A percentile compares a stretch with the other conserved stretches of the same genome.
Conservation (phyloP, 2,329 filamentous ascomycete species). For the Calycina herbarum region DNA sequence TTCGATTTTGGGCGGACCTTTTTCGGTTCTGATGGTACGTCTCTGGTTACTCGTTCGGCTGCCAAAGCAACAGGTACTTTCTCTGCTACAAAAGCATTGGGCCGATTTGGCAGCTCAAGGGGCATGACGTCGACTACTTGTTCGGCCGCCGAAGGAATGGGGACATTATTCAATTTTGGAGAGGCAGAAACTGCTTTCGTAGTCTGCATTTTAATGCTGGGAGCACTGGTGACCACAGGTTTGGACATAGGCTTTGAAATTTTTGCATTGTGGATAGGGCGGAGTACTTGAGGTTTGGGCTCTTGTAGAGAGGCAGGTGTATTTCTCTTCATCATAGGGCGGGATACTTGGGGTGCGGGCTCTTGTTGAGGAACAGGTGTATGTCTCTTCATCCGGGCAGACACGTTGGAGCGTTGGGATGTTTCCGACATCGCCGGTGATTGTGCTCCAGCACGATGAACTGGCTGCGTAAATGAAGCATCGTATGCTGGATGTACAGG, state of each 20-base stretch:
- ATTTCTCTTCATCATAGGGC: slow-evolving; percentile 7
- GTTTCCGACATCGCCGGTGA: not conserved
- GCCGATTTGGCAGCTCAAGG: not conserved
- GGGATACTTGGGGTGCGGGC: not conserved
- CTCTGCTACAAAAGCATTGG: not conserved
- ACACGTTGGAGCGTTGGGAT: not conserved
- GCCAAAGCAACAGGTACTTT: not conserved
- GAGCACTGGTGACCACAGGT: not conserved
- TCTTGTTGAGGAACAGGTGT: slow-evolving; percentile 7
- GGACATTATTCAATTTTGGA: not conserved
- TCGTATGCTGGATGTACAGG: not conserved
- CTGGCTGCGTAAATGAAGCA: not conserved
- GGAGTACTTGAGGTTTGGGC: not conserved
- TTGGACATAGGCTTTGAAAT: not conserved
- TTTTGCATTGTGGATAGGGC: not conserved
- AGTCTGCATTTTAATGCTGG: not conserved
- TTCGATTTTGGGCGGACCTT: not conserved
- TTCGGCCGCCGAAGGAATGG: not conserved
- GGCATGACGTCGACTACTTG: not conserved
- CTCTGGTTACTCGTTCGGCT: not conserved
- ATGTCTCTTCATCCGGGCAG: slow-evolving; percentile 6
- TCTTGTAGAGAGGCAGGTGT: slow-evolving; percentile 6
- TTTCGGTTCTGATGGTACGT: not conserved
- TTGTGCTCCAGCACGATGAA: not conserved
- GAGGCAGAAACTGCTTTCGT: not conserved